Percentiles rank a stretch among this genome's conserved stretches.
Conservation (phyloP, 371 early-diverging fungal genomes). For the Modicella reniformis region DNA sequence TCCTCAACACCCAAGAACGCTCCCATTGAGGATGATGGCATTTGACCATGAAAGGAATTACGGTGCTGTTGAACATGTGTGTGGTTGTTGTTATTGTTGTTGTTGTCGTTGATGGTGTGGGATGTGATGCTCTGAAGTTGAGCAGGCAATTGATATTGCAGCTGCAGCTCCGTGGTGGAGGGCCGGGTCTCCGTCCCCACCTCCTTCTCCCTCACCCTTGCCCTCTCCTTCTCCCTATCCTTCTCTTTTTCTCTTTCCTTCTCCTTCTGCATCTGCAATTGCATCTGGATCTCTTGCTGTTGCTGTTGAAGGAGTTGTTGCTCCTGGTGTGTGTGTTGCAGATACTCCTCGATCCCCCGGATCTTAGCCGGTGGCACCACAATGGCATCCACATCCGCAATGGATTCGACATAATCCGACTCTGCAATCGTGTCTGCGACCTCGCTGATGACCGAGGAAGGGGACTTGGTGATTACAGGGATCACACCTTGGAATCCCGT, state of each 20-base stretch:
- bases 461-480: slow-evolving; percentile 47
- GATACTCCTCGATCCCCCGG: slow-evolving; percentile 42
- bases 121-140: slow-evolving; percentile 20
- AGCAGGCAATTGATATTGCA: slow-evolving; percentile 41
- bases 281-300: slow-evolving; percentile 25
- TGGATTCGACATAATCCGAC: slow-evolving; percentile 40
- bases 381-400: slow-evolving; percentile 4
- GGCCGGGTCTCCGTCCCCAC: neutral
- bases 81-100: slow-evolving; percentile 7
- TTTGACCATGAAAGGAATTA: slow-evolving; percentile 41
- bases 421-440: slow-evolving; percentile 17
- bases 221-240: neutral
- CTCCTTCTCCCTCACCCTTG: neutral
- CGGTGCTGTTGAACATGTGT: slow-evolving; percentile 14
- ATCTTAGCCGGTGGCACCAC: slow-evolving; percentile 22
- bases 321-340: slow-evolving; percentile 40
- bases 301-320: slow-evolving; percentile 36
- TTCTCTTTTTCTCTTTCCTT: neutral
- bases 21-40: neutral
- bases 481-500: slow-evolving; percentile 38
- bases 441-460: slow-evolving; percentile 40
- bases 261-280: slow-evolving; percentile 19
- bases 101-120: neutral
- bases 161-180: slow-evolving; percentile 4
- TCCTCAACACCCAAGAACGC: slow-evolving; percentile 16